Evolutionary conservation across 2,329 filamentous ascomycete species (phyloP).

Genomic region (Fusarium protoensiforme): DNA sequence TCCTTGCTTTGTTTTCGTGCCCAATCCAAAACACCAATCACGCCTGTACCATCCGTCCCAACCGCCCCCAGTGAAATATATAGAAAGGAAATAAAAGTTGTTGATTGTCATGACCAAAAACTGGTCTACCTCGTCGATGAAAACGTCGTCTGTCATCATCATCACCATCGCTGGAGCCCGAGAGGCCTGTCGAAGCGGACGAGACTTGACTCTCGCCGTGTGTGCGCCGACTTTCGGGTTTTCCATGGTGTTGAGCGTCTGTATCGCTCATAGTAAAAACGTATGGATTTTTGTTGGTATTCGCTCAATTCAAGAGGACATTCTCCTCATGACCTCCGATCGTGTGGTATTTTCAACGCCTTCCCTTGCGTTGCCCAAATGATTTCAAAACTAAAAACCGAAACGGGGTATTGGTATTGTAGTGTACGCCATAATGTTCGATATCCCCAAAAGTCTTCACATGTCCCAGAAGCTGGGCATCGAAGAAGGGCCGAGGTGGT

Average conservation of each 20-base stretch:
- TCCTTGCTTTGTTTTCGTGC: slow-evolving; percentile 20
- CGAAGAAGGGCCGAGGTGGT: slow-evolving; percentile 46
- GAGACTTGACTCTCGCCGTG: not conserved
- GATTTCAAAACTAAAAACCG: slow-evolving; percentile 39
- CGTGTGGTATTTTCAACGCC: slow-evolving; percentile 42
- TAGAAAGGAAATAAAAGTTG: slow-evolving; percentile 16
- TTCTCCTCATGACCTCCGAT: slow-evolving; percentile 30
- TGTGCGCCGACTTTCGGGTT: not conserved
- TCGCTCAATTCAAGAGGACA: slow-evolving; percentile 35
- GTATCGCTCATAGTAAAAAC: slow-evolving; percentile 39
- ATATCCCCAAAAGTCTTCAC: slow-evolving; percentile 41
- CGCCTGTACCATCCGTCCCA: slow-evolving; percentile 26
- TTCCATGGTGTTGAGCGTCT: slow-evolving; percentile 29
- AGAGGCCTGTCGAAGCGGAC: not conserved
- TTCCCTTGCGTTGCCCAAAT: slow-evolving; percentile 38
- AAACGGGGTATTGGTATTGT: slow-evolving; percentile 42
- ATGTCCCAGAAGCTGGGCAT: slow-evolving; percentile 51
- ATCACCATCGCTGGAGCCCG: slow-evolving; percentile 36
- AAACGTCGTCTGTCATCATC: slow-evolving; percentile 40
- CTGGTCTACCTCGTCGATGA: slow-evolving; percentile 33
- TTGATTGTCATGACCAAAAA: slow-evolving; percentile 26
- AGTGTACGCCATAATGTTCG: slow-evolving; percentile 42
- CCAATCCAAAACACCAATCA: slow-evolving; percentile 33
- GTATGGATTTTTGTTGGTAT: slow-evolving; percentile 40
- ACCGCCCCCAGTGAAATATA: slow-evolving; percentile 17